These are phyloP conservation scores for Yueomyces sp. DNA, from an alignment of 805 yeast species.

Conservation along the genomic window DNA sequence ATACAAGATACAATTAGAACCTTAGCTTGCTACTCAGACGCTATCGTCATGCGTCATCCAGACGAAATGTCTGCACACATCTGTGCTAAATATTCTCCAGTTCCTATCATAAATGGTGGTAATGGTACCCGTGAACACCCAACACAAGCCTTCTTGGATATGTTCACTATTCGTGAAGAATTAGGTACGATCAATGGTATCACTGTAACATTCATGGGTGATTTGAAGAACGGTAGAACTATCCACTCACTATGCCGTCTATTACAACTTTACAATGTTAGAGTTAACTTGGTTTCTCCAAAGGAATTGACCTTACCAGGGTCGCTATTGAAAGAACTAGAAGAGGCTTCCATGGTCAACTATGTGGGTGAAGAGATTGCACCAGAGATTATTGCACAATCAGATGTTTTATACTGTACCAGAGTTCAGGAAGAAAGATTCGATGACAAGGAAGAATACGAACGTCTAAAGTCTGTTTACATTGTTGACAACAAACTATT, in stretches of 20 bases:
- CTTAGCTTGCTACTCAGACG: constrained; percentile 91
- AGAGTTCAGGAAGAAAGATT: constrained; percentile 98
- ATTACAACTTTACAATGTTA: constrained; percentile 83
- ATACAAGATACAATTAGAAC: constrained; percentile 93
- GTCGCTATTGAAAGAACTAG: constrained; percentile 53
- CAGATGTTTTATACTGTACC: constrained; percentile 95
- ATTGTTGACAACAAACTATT: constrained; percentile 86
- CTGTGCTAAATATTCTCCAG: constrained; percentile 94
- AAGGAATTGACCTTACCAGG: constrained; percentile 75
- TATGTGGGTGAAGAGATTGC: constrained; percentile 67
- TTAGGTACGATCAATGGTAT: constrained; percentile 97
- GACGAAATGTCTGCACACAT: constrained; percentile 79
- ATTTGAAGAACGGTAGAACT: constrained; percentile 94
- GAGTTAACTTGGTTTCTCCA: constrained; percentile 86
- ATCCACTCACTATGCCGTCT: constrained; percentile 91
- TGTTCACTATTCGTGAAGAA: constrained; percentile 97
- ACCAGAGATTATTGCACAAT: constrained; percentile 70
- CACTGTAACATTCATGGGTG: constrained; percentile 98
- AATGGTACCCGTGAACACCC: constrained; percentile 98
- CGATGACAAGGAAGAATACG: constrained; percentile 58
- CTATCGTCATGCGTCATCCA: constrained; percentile 94
- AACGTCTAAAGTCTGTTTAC: constrained; percentile 80
- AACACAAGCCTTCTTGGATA: constrained; percentile 92
- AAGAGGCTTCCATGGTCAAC: constrained; percentile 52
- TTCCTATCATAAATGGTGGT: constrained; percentile 96